Evolutionary conservation across 2,329 filamentous ascomycete genomes (phyloP).

Genomic region (Zasmidium cellare): DNA sequence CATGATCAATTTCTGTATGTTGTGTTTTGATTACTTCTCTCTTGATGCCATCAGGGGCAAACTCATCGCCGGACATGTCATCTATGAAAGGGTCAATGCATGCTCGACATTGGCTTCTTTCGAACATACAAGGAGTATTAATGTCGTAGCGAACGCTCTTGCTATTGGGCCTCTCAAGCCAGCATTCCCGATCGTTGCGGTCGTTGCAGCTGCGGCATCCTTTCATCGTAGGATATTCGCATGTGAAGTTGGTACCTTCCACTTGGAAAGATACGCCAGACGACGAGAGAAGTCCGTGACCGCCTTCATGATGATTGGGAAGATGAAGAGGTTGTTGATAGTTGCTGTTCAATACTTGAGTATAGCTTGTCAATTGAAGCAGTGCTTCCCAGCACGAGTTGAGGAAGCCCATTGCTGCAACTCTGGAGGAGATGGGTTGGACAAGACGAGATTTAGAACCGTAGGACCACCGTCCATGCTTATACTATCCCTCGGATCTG

Average conservation of each 20-base stretch:
- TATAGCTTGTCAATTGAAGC: constrained; percentile 12
- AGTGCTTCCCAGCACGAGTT: constrained; percentile 20
- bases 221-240: constrained; percentile 14
- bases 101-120: neutral
- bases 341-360: constrained; percentile 5
- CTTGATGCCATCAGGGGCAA: constrained; percentile 26
- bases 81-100: neutral
- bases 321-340: constrained; percentile 12
- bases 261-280: constrained; percentile 14
- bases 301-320: constrained; percentile 2
- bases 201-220: constrained; percentile 23
- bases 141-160: constrained; percentile 29
- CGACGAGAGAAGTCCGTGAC: neutral
- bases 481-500: neutral
- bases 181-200: constrained; percentile 25
- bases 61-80: constrained; percentile 18
- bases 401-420: constrained; percentile 16
- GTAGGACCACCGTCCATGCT: neutral
- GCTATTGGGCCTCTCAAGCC: constrained; percentile 22
- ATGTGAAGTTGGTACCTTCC: constrained; percentile 18
- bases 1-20: constrained; percentile 2
- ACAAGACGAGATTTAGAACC: too few species aligned
- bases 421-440: neutral
- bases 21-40: constrained; percentile 19
- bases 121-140: constrained; percentile 27